A percentile compares a stretch with the other conserved stretches of the same genome.
These are phyloP conservation scores for Coniochaeta hoffmannii DNA, from an alignment of 2,329 filamentous ascomycete genomes.

Conservation along the genomic window DNA sequence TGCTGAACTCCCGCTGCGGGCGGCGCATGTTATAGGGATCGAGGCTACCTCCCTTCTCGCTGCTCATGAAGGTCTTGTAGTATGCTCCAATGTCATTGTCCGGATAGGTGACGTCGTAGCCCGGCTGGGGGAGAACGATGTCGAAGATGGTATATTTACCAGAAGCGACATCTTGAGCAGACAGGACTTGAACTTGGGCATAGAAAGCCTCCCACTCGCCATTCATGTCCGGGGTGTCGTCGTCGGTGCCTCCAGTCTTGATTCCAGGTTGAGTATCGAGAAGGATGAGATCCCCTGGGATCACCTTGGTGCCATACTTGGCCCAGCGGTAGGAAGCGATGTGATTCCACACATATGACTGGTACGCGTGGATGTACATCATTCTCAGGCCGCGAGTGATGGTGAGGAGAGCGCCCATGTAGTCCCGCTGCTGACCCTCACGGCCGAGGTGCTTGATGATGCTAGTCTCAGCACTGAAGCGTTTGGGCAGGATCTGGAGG, in stretches of 20 bases:
- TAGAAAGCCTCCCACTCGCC: constrained; percentile 35
- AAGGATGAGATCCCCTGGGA: constrained; percentile 80
- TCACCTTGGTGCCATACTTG: constrained; percentile 62
- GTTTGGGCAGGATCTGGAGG: constrained; percentile 62
- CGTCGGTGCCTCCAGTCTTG: constrained; percentile 38
- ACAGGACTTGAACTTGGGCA: constrained; percentile 61
- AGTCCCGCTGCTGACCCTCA: constrained; percentile 53
- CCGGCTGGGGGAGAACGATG: constrained; percentile 84
- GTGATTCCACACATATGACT: constrained; percentile 90
- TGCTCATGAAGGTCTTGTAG: constrained; percentile 82
- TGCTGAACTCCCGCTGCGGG: constrained; percentile 76
- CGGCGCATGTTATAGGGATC: constrained; percentile 84
- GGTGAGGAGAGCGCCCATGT: constrained; percentile 68
- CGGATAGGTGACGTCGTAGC: constrained; percentile 84
- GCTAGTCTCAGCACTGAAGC: constrained; percentile 72
- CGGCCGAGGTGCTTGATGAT: constrained; percentile 70
- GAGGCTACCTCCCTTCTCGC: constrained; percentile 66
- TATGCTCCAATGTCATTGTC: constrained; percentile 74
- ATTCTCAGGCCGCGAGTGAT: constrained; percentile 77
- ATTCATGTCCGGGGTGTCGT: constrained; percentile 54
- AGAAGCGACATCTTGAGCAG: constrained; percentile 67
- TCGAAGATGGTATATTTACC: constrained; percentile 79
- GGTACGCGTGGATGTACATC: constrained; percentile 97
- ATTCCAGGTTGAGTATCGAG: constrained; percentile 23
- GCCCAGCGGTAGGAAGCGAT: constrained; percentile 76